phyloP scores from a whole-genome alignment of 306 rosid genomes.

The Rosa rugosa region DNA sequence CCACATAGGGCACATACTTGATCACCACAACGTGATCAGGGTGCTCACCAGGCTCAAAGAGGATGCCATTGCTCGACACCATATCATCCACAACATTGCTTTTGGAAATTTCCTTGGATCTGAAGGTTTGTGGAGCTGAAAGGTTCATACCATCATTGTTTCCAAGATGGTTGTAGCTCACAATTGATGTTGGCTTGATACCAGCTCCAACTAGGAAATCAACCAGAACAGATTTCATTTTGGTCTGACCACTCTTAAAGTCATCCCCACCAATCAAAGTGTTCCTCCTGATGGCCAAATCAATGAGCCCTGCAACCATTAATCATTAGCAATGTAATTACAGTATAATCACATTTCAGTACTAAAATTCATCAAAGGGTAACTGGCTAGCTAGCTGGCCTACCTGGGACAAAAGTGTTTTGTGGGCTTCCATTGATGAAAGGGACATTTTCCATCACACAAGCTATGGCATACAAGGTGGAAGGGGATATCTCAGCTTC shows the following conservation, averaged over 20 bases:
- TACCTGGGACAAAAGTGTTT: slow-evolving; percentile 97
- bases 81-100: slow-evolving; percentile 98
- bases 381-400: background rate
- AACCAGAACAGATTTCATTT: slow-evolving; percentile 95
- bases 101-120: slow-evolving; percentile 96
- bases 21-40: slow-evolving; percentile 98
- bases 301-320: slow-evolving; percentile 61
- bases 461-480: slow-evolving; percentile 82
- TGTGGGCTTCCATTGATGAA: slow-evolving; percentile 99
- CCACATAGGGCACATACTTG: slow-evolving; percentile 99
- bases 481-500: slow-evolving; percentile 98
- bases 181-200: slow-evolving; percentile 97
- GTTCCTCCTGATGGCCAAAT: slow-evolving; percentile 77
- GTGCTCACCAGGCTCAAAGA: slow-evolving; percentile 90
- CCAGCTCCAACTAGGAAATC: slow-evolving; percentile 99
- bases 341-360: background rate
- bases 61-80: slow-evolving; percentile 95
- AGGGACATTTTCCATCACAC: slow-evolving; percentile 78
- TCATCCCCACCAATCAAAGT: slow-evolving; percentile 96
- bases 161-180: slow-evolving; percentile 97
- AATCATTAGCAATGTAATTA: background rate
- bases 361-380: background rate
- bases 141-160: slow-evolving; percentile 99
- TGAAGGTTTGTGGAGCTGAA: slow-evolving; percentile 96
- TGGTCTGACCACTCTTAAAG: slow-evolving; percentile 98